Evolutionary conservation across 2,329 filamentous ascomycete species (phyloP), one percentile per base, ranked within the genome.

Genomic region (Xylaria sp.): DNA sequence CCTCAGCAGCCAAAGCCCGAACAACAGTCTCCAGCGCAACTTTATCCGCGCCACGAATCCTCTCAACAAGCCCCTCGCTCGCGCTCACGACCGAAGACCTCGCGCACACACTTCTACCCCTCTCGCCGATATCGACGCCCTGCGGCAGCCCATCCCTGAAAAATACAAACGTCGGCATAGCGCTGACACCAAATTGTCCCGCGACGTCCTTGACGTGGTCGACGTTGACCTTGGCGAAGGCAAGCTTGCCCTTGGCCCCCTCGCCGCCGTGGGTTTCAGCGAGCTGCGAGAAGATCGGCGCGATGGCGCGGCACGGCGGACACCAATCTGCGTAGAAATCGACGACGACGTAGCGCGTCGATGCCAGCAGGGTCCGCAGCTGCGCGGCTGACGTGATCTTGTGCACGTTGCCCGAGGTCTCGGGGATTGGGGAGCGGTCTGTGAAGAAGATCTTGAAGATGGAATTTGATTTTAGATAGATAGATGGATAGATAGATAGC

Each of bases 161-260:
- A 76, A 86, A 82, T 70, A 83, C 76, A 70, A 87, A 86, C 49
- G 84, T 84, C 15, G 84, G 84, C 77, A 87, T 83, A 68, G 81
- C 79, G 15, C 78, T 77, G 68, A 87, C 77, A 69, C 76, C 73
- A 69, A 85, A 83, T 69, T 80, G 76, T 9, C 70, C 69, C 54
- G 83, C 80, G 15, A 86, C 76, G 45, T 82, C 79, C 47, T 79
- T 75, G 9, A 81, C 78, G 33, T 79, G 75, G 71, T 87, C 84
- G 71, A 83, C 84, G 74, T 87, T 81, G 73, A 87, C 80, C 74
- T 84, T 84, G 70, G 81, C 83, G 63, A 87, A 87, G 64, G 79
- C 78, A 54, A 82, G 78, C 52, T 75, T 75, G 60, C 79, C 76
- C 21, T 76, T 74, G 15, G 75, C n/a, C n/a, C n/a, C n/a, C n/a